Base-by-base conservation (phyloP, 805 yeast species). In the Candida orba region DNA sequence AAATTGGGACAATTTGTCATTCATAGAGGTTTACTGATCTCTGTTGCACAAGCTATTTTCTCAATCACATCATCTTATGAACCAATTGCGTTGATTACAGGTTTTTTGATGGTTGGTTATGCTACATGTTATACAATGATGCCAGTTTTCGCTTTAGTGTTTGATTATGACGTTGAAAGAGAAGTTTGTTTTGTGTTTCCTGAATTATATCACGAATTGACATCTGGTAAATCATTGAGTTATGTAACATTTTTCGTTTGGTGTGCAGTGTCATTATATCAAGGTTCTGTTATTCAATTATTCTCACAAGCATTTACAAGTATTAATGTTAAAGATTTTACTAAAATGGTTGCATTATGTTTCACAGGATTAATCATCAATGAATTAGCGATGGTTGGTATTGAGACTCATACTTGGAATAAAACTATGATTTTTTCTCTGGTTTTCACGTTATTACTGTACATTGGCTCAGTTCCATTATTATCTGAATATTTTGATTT, bases 101-200 rank as follows among this genome's bases (percentile, higher is more conserved):
- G 99, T 3, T 91, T 95, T 83, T 71, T 93, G 38, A 89, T 93
- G 97, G 99, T 93, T 36, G 99, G 99, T 2, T 93, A 93, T 64
- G 95, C 98, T 2, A 93, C 99, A 0, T 75, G 88, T 42, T 93
- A 93, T 64, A 93, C 99, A 0, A 93, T 93, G 99, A 89, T 91
- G 44, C 99, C 99, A 0, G 98, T 93, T 2, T 93, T 93, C 56
- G 86, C 96, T 0, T 67, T 93, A 52, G 96, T 95, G 0, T 72
- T 88, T 38, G 98, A 93, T 60, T 79, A 81, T 43, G 99, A 93
- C 61, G 90, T 93, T 38, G 89, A 81, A 54, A 96, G 89, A 59
- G 83, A 81, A 41, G 75, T 93, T 50, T 95, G 96, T 2, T 81
- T 82, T 45, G 71, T 89, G 44, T 93, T 91, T 60, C 99, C 99